Percentiles rank a stretch among this genome's conserved stretches.
Conservation (phyloP, 495 filamentous ascomycete species). For the Talaromyces ruber region DNA sequence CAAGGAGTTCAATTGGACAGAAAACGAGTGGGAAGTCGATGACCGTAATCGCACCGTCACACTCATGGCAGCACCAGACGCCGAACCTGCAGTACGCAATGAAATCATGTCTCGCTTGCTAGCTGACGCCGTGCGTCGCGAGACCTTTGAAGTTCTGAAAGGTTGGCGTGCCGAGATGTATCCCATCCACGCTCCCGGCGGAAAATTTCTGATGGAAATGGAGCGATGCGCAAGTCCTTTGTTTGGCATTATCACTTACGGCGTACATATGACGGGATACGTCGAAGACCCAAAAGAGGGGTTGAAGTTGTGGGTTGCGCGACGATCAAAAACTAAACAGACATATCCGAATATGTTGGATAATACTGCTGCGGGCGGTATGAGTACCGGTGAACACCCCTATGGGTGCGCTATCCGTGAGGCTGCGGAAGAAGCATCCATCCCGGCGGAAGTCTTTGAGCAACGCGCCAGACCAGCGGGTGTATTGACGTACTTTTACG, state of each 20-base stretch:
- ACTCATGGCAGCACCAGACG: conserved; percentile 24
- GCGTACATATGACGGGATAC: conserved; percentile 82
- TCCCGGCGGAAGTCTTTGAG: conserved; percentile 63
- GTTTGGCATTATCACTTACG: conserved; percentile 84
- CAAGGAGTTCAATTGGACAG: conserved; percentile 45
- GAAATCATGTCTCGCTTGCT: conserved; percentile 49
- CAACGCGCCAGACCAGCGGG: conserved; percentile 47
- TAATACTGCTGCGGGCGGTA: conserved; percentile 88
- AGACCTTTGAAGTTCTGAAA: conserved; percentile 60
- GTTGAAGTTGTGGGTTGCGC: conserved; percentile 76
- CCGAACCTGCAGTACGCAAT: conserved; percentile 50
- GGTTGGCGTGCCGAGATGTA: conserved; percentile 91
- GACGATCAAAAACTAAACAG: conserved; percentile 64
- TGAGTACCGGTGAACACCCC: conserved; percentile 66
- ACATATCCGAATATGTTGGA: conserved; percentile 86
- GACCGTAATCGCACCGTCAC: conserved; percentile 36
- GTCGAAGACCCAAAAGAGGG: conserved; percentile 46
- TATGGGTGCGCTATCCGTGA: conserved; percentile 81
- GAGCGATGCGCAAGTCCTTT: conserved; percentile 72
- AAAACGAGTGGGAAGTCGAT: conserved; percentile 44
- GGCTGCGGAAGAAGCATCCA: conserved; percentile 78
- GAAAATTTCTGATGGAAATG: conserved; percentile 61
- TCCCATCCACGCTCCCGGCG: conserved; percentile 61
- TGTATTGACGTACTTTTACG: conserved; percentile 78
- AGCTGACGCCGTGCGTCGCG: conserved; percentile 51